A percentile compares a stretch with the other conserved stretches of the same genome.
Evolutionary conservation across 768 basidiomycete genomes (phyloP).

Genomic region (Psilocybe tampanensis): DNA sequence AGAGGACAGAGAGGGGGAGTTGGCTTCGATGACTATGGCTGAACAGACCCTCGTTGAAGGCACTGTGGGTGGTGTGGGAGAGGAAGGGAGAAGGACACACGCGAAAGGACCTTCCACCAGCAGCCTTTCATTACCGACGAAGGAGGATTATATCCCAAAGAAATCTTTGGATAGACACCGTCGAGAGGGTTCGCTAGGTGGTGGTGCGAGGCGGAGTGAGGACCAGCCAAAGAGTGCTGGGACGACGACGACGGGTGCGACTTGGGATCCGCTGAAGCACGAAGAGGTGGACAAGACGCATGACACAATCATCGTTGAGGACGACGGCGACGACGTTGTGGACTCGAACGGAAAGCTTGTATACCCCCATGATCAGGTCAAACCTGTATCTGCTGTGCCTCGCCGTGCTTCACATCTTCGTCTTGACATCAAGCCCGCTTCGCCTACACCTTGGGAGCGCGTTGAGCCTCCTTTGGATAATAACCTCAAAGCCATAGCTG

Average conservation of each 20-base stretch:
- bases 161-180: background rate
- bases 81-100: slow-evolving; percentile 12
- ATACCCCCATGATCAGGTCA: slow-evolving; percentile 24
- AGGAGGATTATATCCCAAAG: background rate
- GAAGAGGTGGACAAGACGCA: slow-evolving; percentile 12
- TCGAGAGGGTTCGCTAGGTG: background rate
- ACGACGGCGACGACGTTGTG: slow-evolving; percentile 22
- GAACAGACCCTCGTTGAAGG: slow-evolving; percentile 29
- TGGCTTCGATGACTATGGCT: slow-evolving; percentile 16
- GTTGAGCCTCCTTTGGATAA: slow-evolving; percentile 49
- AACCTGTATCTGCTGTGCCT: slow-evolving; percentile 26
- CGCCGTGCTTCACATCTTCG: slow-evolving; percentile 47
- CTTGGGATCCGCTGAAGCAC: slow-evolving; percentile 20
- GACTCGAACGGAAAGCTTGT: slow-evolving; percentile 28
- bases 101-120: slow-evolving; percentile 20
- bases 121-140: slow-evolving; percentile 13
- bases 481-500: slow-evolving; percentile 33
- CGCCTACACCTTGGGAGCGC: slow-evolving; percentile 72
- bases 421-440: slow-evolving; percentile 49
- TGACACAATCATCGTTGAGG: slow-evolving; percentile 20
- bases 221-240: slow-evolving; percentile 1
- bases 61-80: slow-evolving; percentile 14
- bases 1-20: slow-evolving; percentile 15
- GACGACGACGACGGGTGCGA: slow-evolving; percentile 3
- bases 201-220: background rate